A percentile compares a stretch with the other conserved stretches of the same genome.
These are phyloP conservation scores for Dipodascus albidus DNA, from an alignment of 805 yeast species.

Conservation along the genomic window DNA sequence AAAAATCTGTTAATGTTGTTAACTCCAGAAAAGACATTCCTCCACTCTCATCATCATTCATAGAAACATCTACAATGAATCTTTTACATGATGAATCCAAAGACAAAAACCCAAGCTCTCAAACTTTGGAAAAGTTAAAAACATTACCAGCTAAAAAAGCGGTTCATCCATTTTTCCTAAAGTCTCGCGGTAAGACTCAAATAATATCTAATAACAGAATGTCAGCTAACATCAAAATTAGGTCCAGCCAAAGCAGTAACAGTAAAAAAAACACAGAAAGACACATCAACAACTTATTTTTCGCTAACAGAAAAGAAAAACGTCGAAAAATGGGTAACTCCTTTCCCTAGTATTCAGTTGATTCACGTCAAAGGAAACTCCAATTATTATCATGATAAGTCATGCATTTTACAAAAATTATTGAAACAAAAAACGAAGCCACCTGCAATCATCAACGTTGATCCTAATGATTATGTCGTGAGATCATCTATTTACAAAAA, in stretches of 20 bases:
- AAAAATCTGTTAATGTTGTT: too few relatives aligned
- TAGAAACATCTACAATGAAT: too few relatives aligned
- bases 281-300: neutral
- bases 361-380: too few relatives aligned
- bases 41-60: too few relatives aligned
- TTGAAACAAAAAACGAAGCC: neutral
- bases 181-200: neutral
- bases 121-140: neutral
- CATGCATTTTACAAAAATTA: neutral
- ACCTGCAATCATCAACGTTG: too few relatives aligned
- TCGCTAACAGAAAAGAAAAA: neutral
- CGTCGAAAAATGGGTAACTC: neutral
- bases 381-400: neutral
- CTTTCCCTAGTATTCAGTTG: neutral
- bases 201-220: too few relatives aligned
- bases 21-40: too few relatives aligned
- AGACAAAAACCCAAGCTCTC: neutral
- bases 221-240: too few relatives aligned
- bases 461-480: too few relatives aligned
- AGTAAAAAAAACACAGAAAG: neutral
- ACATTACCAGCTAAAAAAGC: neutral
- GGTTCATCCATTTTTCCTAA: slow-evolving; percentile 1
- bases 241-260: too few relatives aligned
- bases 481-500: too few relatives aligned
- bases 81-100: neutral